Evolutionary conservation across 495 filamentous ascomycete genomes (phyloP).

Genomic region (Neurospora tetrasperma): DNA sequence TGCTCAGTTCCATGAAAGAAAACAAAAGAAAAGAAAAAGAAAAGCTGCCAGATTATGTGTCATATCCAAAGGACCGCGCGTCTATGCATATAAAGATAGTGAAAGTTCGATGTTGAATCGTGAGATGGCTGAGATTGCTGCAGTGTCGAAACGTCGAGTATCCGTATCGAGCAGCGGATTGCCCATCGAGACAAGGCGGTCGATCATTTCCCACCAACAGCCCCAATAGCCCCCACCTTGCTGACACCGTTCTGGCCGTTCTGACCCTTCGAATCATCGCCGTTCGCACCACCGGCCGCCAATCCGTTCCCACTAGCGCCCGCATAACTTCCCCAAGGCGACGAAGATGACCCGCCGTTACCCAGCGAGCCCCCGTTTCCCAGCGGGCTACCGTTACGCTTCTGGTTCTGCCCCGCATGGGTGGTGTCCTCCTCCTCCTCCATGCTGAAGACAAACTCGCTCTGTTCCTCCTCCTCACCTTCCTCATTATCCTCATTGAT

Average conservation of each 20-base stretch:
- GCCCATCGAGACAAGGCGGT: neutral
- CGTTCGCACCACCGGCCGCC: neutral
- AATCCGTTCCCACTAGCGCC: neutral
- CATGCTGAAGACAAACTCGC: conserved; percentile 72
- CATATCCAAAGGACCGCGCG: neutral
- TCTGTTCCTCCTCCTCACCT: conserved; percentile 51
- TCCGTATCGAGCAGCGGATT: neutral
- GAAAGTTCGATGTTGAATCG: conserved; percentile 1
- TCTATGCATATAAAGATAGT: neutral
- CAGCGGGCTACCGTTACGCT: conserved; percentile 28
- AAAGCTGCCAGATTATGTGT: neutral
- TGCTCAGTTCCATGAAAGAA: neutral
- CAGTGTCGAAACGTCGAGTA: neutral
- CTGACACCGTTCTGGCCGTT: neutral
- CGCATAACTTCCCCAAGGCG: neutral
- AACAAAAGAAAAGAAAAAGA: neutral
- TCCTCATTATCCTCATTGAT: neutral
- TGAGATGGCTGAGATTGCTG: neutral
- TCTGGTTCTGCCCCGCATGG: conserved; percentile 22
- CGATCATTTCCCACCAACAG: neutral
- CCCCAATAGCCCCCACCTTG: neutral
- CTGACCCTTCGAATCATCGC: neutral
- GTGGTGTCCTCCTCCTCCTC: conserved; percentile 56
- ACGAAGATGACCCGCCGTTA: conserved; percentile 27
- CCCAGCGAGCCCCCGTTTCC: conserved; percentile 25